phyloP scores from a whole-genome alignment of 148 eudicot species.

The Rhododendron mucronatum region DNA sequence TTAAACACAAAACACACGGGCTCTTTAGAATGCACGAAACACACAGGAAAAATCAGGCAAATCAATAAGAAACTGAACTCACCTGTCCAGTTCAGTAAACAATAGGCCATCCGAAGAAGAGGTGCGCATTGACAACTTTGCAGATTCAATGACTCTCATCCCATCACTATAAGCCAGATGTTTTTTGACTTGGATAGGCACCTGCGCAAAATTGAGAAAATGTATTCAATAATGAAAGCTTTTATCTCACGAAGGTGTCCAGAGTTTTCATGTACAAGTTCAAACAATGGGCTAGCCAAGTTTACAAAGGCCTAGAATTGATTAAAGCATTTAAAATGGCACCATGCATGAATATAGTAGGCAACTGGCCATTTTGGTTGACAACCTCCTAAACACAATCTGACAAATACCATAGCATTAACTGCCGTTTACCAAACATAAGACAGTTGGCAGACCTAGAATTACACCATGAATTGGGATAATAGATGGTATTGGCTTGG shows the following conservation, averaged over 20 bases:
- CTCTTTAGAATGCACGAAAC: neutral
- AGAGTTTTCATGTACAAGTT: neutral
- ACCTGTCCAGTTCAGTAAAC: constrained; percentile 73
- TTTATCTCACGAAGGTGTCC: neutral
- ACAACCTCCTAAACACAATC: neutral
- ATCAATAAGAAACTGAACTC: constrained; percentile 8
- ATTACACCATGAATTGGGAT: neutral
- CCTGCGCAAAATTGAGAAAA: constrained; percentile 33
- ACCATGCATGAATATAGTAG: neutral
- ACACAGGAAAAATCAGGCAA: neutral
- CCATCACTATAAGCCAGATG: constrained; percentile 84
- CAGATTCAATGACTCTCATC: constrained; percentile 69
- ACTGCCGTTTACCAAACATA: neutral
- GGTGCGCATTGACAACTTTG: constrained; percentile 33
- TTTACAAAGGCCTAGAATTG: neutral
- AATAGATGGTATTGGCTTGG: neutral
- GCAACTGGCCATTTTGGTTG: neutral
- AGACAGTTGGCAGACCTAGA: neutral
- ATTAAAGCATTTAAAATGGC: neutral
- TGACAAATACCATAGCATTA: neutral
- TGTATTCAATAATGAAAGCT: neutral
- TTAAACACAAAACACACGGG: neutral
- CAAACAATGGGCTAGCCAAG: neutral
- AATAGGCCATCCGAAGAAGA: constrained; percentile 50
- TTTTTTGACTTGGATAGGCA: constrained; percentile 93